phyloP scores from a whole-genome alignment of 257 asterid species.

The Solanum chmielewskii region DNA sequence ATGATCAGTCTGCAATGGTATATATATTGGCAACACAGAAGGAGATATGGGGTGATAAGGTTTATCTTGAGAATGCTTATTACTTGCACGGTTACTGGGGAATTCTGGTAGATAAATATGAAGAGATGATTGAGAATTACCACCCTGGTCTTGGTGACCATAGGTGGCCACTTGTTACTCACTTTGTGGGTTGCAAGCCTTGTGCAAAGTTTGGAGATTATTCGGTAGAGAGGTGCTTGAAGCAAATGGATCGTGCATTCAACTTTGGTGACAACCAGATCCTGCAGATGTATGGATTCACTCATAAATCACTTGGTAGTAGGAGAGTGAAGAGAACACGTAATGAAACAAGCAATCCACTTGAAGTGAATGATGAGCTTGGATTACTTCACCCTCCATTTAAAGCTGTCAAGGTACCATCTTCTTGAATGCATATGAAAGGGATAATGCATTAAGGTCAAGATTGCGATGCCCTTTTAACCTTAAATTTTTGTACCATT shows the following conservation, averaged over 20 bases:
- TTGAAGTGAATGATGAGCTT: slow-evolving; percentile 44
- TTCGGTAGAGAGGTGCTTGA: slow-evolving; percentile 85
- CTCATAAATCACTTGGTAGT: slow-evolving; percentile 53
- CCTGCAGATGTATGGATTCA: slow-evolving; percentile 74
- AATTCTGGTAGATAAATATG: slow-evolving; percentile 70
- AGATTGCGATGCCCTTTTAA: not conserved
- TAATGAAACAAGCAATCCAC: slow-evolving; percentile 69
- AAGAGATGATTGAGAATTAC: slow-evolving; percentile 86
- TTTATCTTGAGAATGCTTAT: slow-evolving; percentile 61
- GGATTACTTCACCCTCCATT: slow-evolving; percentile 76
- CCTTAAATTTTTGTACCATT: not conserved
- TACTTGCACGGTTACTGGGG: slow-evolving; percentile 95
- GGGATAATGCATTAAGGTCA: not conserved
- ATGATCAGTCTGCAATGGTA: slow-evolving; percentile 96
- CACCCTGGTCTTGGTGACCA: slow-evolving; percentile 92
- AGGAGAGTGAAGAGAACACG: slow-evolving; percentile 54
- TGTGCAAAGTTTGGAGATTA: slow-evolving; percentile 89
- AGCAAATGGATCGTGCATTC: slow-evolving; percentile 88
- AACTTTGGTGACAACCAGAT: slow-evolving; percentile 81
- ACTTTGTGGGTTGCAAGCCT: slow-evolving; percentile 98
- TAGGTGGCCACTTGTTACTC: slow-evolving; percentile 96
- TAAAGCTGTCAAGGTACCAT: slow-evolving; percentile 37
- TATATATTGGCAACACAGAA: slow-evolving; percentile 65
- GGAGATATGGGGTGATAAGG: slow-evolving; percentile 77
- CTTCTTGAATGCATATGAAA: not conserved